phyloP scores from a whole-genome alignment of 768 basidiomycete genomes.

The Termitomyces sp. region DNA sequence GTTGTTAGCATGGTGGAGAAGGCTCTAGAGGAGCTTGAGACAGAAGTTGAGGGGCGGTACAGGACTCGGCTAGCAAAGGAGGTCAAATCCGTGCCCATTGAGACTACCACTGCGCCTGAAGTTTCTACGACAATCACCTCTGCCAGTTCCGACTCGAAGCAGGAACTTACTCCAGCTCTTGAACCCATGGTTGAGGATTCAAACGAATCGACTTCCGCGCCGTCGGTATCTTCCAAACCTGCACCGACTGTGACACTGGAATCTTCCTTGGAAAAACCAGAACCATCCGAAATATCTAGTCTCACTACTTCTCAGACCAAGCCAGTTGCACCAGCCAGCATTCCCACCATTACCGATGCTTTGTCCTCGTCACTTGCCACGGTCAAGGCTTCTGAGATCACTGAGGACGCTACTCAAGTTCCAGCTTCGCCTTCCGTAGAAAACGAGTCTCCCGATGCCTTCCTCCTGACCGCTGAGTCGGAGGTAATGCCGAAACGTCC shows the following conservation, averaged over 20 bases:
- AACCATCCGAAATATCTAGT: neutral
- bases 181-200: neutral
- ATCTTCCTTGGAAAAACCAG: neutral
- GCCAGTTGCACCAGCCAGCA: neutral
- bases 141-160: neutral
- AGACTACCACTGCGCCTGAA: neutral
- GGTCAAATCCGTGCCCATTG: constrained; percentile 10
- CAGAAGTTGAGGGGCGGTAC: constrained; percentile 38
- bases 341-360: neutral
- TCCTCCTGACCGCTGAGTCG: constrained; percentile 19
- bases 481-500: constrained; percentile 3
- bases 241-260: neutral
- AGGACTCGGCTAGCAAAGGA: constrained; percentile 22
- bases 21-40: constrained; percentile 49
- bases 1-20: constrained; percentile 50
- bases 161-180: neutral
- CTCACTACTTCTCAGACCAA: neutral
- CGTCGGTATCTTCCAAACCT: neutral
- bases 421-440: neutral
- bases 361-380: constrained; percentile 15
- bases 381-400: constrained; percentile 12
- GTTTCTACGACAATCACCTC: neutral
- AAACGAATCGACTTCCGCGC: neutral
- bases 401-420: neutral
- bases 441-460: constrained; percentile 16